Evolutionary conservation across 2,329 filamentous ascomycete species (phyloP).

Genomic region (Cladophialophora bantiana): DNA sequence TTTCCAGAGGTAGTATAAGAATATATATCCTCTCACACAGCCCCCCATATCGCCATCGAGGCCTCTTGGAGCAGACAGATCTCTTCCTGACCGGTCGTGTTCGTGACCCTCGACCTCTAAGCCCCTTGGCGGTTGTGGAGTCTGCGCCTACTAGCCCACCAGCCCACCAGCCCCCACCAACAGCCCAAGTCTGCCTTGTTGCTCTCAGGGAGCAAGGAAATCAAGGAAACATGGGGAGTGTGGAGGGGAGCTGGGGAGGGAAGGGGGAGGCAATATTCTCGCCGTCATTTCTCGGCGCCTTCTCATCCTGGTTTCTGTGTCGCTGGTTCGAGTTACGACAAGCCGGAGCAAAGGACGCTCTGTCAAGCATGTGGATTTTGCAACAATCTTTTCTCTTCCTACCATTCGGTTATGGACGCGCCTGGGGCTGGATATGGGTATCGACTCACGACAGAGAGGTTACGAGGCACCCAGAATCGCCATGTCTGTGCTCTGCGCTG

Average conservation of each 20-base stretch:
- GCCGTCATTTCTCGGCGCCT: background rate
- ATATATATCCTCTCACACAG: too few relatives aligned
- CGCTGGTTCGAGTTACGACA: too few relatives aligned
- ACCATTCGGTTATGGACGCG: background rate
- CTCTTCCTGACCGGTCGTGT: too few relatives aligned
- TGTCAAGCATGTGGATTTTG: conserved; percentile 4
- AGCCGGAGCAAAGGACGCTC: background rate
- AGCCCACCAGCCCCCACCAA: background rate
- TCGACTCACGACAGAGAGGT: conserved; percentile 5
- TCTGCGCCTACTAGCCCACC: background rate
- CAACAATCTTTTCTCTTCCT: conserved; percentile 9
- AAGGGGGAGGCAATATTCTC: background rate
- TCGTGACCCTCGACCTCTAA: background rate
- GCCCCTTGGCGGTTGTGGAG: background rate
- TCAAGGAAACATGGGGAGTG: background rate
- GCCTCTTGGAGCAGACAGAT: too few relatives aligned
- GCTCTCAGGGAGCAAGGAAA: background rate
- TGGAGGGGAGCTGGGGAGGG: too few relatives aligned
- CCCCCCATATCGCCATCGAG: too few relatives aligned
- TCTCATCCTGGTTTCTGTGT: background rate
- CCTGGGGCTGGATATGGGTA: background rate
- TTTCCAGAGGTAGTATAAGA: too few relatives aligned
- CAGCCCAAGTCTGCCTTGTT: background rate
- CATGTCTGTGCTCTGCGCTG: conserved; percentile 7
- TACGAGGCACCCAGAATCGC: conserved; percentile 16